Base-by-base conservation (phyloP, 257 asterid species). In the Phtheirospermum japonicum region DNA sequence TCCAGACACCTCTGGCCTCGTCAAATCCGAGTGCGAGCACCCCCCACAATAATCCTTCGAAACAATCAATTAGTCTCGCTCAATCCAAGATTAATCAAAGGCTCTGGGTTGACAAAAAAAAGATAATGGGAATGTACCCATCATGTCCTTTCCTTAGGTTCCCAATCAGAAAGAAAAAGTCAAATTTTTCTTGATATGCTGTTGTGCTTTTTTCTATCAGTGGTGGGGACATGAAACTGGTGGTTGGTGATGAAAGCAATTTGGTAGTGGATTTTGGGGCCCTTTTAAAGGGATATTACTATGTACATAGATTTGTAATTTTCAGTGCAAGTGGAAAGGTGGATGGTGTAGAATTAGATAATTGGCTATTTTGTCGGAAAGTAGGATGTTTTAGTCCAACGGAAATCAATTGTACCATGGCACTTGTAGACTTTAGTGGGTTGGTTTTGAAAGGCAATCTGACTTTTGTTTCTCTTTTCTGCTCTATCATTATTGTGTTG, bases 181-280 rank as follows among this genome's bases (percentile, higher is more conserved):
- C 79, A 69, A 30, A 73, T 70, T 72, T 72, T 50, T 71, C 75
- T 75, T 75, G 75, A 61, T 71, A 69, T 73, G 82, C 73, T 45
- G 71, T 69, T 67, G 77, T 82, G 62, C 56, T 12, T 42, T 53
- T 26, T 23, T 54, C 66, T 57, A 57, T 61, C 74, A 73, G 56
- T 71, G 81, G 85, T 73, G 86, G 81, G 46, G 81, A 58, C 73
- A 62, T 42, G 49, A 42, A 55, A 26, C 31, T 64, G 66, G 77
- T 84, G 86, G 78, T 75, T 69, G 64, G 74, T 81, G 86, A 83
- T 76, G 82, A 68, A 74, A 79, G 85, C 80, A 69, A 78, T 73
- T 78, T 64, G 71, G 50, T 68, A 72, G 87, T 87, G 92, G 59
- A 18, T 49, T 49, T 19, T 49, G 55, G 55, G 93, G 89, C 31